Base-by-base conservation (phyloP, 1,139 yeast species). In the Waltiozyma sp. region DNA sequence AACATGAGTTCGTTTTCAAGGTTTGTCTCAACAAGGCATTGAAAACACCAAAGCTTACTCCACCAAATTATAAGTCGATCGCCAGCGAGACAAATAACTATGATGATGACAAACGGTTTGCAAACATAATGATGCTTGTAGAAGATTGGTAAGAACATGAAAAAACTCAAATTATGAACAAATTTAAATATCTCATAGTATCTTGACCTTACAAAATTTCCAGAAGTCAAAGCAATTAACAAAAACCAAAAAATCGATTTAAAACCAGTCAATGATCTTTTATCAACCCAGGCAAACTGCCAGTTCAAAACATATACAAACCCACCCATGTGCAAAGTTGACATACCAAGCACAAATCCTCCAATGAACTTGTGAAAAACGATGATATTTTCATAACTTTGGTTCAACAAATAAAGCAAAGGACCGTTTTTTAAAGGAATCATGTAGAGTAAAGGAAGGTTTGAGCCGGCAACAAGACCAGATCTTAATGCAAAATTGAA, bases 351-450 rank as follows among this genome's bases (percentile, higher is more conserved):
- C 14, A 49, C 55, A 10, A 54, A 26, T 1, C 45, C 38, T 0
- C 57, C 58, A 23, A 54, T 28, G 23, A 47, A 53, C 38, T 53
- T 55, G 43, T 55, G 59, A 33, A 51, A 54, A 4, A 52, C 41
- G 3, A 55, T 38, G n/a, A 55, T 41, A 21, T 47, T 49, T 37
- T 55, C 58, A 37, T 55, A 55, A 15, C 56, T 50, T 23, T 43
- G 41, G 15, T 45, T 39, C 7, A 47, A 34, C 26, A 54, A 24
- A 10, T 48, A 45, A 8, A 53, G 37, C 23, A 55, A 40, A 0
- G 56, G 53, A 3, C 59, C 56, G 4, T 52, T 43, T 23, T 55
- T 55, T 23, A 55, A 39, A 2, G 59, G 59, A 6, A 55, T 42
- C 21, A 55, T 39, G 40, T 54, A 54, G n/a, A 55, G 28, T 26